Conservation (phyloP, 192 early-diverging fungal species). For the Powellomyces hirtus region DNA sequence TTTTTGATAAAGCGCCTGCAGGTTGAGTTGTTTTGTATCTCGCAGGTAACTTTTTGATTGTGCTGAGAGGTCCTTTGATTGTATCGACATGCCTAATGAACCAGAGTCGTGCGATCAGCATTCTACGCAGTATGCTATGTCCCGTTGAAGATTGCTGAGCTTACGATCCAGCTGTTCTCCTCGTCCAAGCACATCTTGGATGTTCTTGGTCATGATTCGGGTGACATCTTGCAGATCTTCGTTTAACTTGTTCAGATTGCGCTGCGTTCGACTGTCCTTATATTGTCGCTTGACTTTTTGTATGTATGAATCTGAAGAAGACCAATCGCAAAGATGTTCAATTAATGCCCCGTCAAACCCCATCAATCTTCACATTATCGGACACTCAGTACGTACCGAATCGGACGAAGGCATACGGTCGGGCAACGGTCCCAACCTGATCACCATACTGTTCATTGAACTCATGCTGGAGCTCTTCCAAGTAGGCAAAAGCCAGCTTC, state of each 20-base stretch:
- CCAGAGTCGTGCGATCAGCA: constrained; percentile 1
- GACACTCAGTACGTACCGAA: constrained; percentile 83
- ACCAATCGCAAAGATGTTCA: not conserved
- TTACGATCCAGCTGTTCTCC: constrained; percentile 78
- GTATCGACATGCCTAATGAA: constrained; percentile 57
- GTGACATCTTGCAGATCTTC: constrained; percentile 96
- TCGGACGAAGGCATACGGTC: constrained; percentile 97
- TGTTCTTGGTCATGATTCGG: constrained; percentile 98
- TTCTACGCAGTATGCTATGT: constrained; percentile 38
- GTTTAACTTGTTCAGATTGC: constrained; percentile 89
- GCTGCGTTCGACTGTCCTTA: constrained; percentile 90
- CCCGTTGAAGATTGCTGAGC: constrained; percentile 8
- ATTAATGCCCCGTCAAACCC: no score
- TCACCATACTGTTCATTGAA: constrained; percentile 91
- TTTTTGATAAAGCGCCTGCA: constrained; percentile 89
- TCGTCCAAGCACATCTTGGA: constrained; percentile 91
- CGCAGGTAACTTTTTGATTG: constrained; percentile 85
- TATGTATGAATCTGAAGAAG: constrained; percentile 80
- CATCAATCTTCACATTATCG: no score
- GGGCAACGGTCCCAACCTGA: constrained; percentile 80
- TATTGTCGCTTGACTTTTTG: constrained; percentile 97
- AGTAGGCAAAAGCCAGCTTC: constrained; percentile 86
- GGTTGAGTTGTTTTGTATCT: constrained; percentile 80
- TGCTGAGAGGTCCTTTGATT: constrained; percentile 63
- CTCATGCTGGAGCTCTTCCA: constrained; percentile 93